Evolutionary conservation across 805 yeast species (phyloP), one percentile per base, ranked within the genome.

Genomic region (Yamadazyma takamatsuzukensis): DNA sequence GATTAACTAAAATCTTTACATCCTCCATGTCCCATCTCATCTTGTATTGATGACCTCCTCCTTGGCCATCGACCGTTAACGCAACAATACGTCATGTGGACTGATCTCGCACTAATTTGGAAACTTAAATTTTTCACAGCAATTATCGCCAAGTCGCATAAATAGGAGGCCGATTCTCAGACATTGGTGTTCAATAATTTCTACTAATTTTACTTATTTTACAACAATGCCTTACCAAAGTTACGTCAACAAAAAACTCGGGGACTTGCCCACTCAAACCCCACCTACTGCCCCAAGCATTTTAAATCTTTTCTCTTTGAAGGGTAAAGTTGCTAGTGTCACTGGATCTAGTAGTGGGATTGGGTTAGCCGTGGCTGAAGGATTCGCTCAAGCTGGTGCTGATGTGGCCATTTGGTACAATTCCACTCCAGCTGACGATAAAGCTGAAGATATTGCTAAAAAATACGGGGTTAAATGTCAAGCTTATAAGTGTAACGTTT

Each of bases 311-410:
- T 84, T 86, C 59, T 79, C 86, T 3, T 70, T 86, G 39, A 80
- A 80, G 60, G 94, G 93, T 17, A 85, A 83, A 59, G 81, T 80
- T 10, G 93, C 94, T 17, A 76, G 84, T 4, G 74, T 86, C 37
- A 83, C 94, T n/a, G 95, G 95, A 28, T 83, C 86, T 9, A 79
- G 89, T 12, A 70, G 82, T 28, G 95, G 95, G 21, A 85, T 86
- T 44, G 95, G 95, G 11, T 74, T 58, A 46, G 85, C 84, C 4
- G 83, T 83, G 21, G 94, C 94, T 27, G 83, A 78, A 55, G 89
- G 87, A 2, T 84, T 68, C 49, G 83, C 88, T 30, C 90, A 84
- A 61, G 90, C 90, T 4, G 95, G 95, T 32, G 95, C 94, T 7
- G 82, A 82, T 41, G 75, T 87, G 14, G 70, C 70, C 17, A 60